Evolutionary conservation across 1,139 yeast species (phyloP), one percentile per base, ranked within the genome.

Genomic region (Scheffersomyces quercinus): DNA sequence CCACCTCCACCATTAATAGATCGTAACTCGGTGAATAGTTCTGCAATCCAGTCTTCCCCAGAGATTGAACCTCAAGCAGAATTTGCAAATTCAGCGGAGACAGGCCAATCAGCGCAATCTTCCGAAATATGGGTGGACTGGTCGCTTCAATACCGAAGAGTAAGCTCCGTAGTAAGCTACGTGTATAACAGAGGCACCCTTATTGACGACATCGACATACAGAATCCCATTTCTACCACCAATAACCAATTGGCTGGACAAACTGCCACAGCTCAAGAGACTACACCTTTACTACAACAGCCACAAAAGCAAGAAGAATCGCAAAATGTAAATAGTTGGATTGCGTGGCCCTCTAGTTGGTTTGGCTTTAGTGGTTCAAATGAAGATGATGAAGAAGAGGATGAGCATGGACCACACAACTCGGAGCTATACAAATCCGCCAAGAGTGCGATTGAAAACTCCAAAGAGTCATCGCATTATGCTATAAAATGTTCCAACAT

Each of bases 401-500:
- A 57, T 16, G 59, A 54, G 9, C 53, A 46, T 13, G 52, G 46
- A 11, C 52, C 55, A 8, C 55, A 53, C 34, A 52, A 58, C 32
- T 52, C 62, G 8, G 71, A 68, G 42, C 45, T 67, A 11, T 70
- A 65, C 46, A 62, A 60, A 38, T 52, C 62, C 1, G 76, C 77
- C 14, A 70, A 65, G 43, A 35, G 45, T n/a, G 63, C 68, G 1
- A 65, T 74, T 28, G 79, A 73, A 46, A 53, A 51, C 15, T 52
- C 71, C 1, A 62, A 55, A 38, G 75, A 68, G 31, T 51, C 62
- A 3, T 53, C 66, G 15, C 66, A 67, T 47, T 71, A 71, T 50
- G 77, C 75, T 13, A 62, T 65, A 41, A 65, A 60, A 43, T 64
- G 60, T 16, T 52, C 61, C 1, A 38, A 41, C 9, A 42, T 39